Base-by-base conservation (phyloP, 2,329 filamentous ascomycete genomes). In the Apiospora pterosperma region DNA sequence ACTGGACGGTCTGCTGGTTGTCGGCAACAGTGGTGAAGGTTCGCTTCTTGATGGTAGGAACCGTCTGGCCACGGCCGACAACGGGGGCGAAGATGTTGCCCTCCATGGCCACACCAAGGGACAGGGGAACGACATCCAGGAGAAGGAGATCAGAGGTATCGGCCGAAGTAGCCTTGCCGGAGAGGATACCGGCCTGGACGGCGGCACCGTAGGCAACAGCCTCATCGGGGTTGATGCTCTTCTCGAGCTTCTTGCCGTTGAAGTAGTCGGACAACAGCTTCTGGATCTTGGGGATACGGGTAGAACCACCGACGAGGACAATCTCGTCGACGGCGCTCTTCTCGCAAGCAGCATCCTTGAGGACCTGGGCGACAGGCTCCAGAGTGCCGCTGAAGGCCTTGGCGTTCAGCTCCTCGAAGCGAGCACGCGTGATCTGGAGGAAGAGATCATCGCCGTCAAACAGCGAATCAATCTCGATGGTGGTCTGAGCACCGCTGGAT, bases 221-320 rank as follows among this genome's bases (percentile, higher is more conserved):
- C 88, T 99, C 96, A 79, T 99, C 96, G 76, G 96, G 96, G 89
- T 99, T 99, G 86, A 98, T 98, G 87, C 92, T 96, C 88, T 97
- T 98, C 89, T 98, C 95, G 72, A 97, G 92, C 91, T 99, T 97
- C 93, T 99, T 99, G 83, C 94, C 94, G 80, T 96, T 92, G 85
- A 99, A 99, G 89, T 94, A 97, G 83, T 99, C 96, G 84, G 90
- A 94, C 72, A 99, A 90, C 72, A 99, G 91, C 89, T 98, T 98
- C 90, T 99, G 96, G 81, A 99, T 97, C 80, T 90, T 90, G 77
- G 96, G 96, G 75, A 99, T 99, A 93, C 96, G 96, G 77, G 96
- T 99, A 69, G 94, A 97, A 75, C 96, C 96, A 89, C 96, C 96
- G 77, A 99, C 96, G 76, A 99, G 92, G 75, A 99, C 96, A 72